Evolutionary conservation across 345 rosid species (phyloP), one percentile per base, ranked within the genome.

Genomic region (Hypericum perforatum): DNA sequence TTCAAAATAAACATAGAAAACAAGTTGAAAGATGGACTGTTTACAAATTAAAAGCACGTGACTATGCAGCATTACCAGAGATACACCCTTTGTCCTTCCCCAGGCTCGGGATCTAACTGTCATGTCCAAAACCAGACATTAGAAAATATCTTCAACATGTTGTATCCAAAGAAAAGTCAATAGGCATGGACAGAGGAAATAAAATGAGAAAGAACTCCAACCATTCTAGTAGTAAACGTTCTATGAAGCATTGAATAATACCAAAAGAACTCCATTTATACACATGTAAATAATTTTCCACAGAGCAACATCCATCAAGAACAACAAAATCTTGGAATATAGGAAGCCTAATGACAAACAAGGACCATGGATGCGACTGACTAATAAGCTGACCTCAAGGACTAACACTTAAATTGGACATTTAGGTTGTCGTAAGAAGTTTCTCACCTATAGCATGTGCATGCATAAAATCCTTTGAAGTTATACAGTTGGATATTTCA

Each of bases 21-120:
- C 52, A 54, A 39, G 11, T 11, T 7, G 9, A 7, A 37, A 65
- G 55, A 54, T 7, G 16, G 39, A 36, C 10, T 69, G 11, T 29
- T 52, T 6, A 37, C 0, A 53, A 62, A 62, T 12, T 29, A 14
- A 37, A 8, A 0, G 29, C 39, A 53, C 22, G 53, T 16, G 41
- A 54, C 65, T n/a, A n/a, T n/a, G n/a, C n/a, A 54, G 38, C 52
- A 54, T 53, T 84, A 86, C 97, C 97, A 86, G 64, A 68, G 89
- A 80, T 60, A 66, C 70, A 45, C 91, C 85, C 44, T 70, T 71
- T 54, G 79, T 49, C 68, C 75, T 82, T 71, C 73, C 83, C 95
- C 95, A 86, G 6, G 91, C 95, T 40, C 91, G 85, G 65, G 95
- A 86, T 72, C 70, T 82, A 72, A 90, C 97, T 90, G 85, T 54